phyloP scores from a whole-genome alignment of 2,329 filamentous ascomycete species.

The Cadophora sp. region DNA sequence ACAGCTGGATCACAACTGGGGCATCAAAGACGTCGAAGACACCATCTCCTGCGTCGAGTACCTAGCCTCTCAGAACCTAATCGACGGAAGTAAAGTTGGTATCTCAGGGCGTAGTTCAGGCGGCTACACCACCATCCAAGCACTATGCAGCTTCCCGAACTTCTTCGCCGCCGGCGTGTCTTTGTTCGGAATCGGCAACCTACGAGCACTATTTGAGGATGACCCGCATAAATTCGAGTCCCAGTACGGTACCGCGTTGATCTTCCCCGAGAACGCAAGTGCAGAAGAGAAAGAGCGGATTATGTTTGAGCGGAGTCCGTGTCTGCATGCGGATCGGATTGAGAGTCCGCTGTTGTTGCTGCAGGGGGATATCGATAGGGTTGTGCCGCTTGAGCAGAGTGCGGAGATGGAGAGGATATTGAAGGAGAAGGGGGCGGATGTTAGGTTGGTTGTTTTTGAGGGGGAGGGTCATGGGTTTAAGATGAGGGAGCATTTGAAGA shows the following conservation, averaged over 20 bases:
- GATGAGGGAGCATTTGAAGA: slow-evolving; percentile 49
- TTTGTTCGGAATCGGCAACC: slow-evolving; percentile 58
- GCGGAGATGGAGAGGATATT: slow-evolving; percentile 58
- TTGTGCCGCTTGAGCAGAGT: slow-evolving; percentile 65
- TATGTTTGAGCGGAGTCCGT: slow-evolving; percentile 55
- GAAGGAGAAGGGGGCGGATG: slow-evolving; percentile 50
- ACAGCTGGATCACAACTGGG: slow-evolving; percentile 57
- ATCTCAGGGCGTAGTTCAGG: slow-evolving; percentile 60
- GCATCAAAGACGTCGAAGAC: slow-evolving; percentile 58
- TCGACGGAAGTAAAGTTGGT: slow-evolving; percentile 48
- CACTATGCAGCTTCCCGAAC: slow-evolving; percentile 53
- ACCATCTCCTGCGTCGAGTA: slow-evolving; percentile 54
- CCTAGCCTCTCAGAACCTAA: slow-evolving; percentile 48
- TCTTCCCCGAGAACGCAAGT: slow-evolving; percentile 47
- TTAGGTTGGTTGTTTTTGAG: slow-evolving; percentile 55
- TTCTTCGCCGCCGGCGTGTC: slow-evolving; percentile 58
- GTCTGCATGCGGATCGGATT: slow-evolving; percentile 56
- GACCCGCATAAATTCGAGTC: slow-evolving; percentile 63
- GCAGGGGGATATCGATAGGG: slow-evolving; percentile 60
- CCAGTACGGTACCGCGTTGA: slow-evolving; percentile 55
- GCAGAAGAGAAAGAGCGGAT: slow-evolving; percentile 51
- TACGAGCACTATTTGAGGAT: slow-evolving; percentile 53
- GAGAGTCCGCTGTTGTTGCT: slow-evolving; percentile 60
- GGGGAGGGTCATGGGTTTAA: slow-evolving; percentile 60
- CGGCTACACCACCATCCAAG: slow-evolving; percentile 60